phyloP scores from a whole-genome alignment of 352 stramenopile genomes.

The Phytopythium chamaehyphon region DNA sequence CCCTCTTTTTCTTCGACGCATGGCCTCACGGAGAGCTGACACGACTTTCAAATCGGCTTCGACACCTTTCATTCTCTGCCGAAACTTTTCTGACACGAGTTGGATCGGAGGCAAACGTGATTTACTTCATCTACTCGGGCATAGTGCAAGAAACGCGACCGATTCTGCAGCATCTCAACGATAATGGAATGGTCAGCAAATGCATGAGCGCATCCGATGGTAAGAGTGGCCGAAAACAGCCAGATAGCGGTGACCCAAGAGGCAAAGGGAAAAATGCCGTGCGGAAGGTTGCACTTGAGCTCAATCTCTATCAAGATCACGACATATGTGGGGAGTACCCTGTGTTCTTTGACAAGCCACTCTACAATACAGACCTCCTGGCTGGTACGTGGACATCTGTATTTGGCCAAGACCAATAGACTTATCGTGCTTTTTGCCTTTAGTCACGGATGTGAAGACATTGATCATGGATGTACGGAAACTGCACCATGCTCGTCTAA shows the following conservation, averaged over 20 bases:
- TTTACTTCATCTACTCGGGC: slow-evolving; percentile 81
- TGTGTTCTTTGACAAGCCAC: slow-evolving; percentile 53
- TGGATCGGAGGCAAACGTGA: slow-evolving; percentile 57
- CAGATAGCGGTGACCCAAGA: slow-evolving; percentile 7
- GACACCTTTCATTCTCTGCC: slow-evolving; percentile 54
- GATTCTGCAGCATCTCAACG: slow-evolving; percentile 60
- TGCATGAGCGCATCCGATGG: slow-evolving; percentile 29
- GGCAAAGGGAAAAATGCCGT: background rate
- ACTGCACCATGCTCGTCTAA: no score
- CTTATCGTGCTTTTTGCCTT: background rate
- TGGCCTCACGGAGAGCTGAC: slow-evolving; percentile 76
- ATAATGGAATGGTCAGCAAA: slow-evolving; percentile 57
- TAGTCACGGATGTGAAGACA: slow-evolving; percentile 73
- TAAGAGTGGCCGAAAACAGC: slow-evolving; percentile 18
- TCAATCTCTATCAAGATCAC: slow-evolving; percentile 78
- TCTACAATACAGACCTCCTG: slow-evolving; percentile 63
- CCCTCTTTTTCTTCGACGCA: slow-evolving; percentile 72
- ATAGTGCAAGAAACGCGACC: slow-evolving; percentile 73
- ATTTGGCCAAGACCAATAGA: background rate
- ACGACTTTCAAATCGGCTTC: slow-evolving; percentile 60
- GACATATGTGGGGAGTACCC: slow-evolving; percentile 74
- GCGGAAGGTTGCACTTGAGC: slow-evolving; percentile 34
- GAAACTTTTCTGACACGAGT: slow-evolving; percentile 70
- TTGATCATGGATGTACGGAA: slow-evolving; percentile 80
- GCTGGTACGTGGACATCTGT: slow-evolving; percentile 23